Evolutionary conservation across 2,329 filamentous ascomycete species (phyloP), one percentile per base, ranked within the genome.

Genomic region (Botryotinia convoluta): DNA sequence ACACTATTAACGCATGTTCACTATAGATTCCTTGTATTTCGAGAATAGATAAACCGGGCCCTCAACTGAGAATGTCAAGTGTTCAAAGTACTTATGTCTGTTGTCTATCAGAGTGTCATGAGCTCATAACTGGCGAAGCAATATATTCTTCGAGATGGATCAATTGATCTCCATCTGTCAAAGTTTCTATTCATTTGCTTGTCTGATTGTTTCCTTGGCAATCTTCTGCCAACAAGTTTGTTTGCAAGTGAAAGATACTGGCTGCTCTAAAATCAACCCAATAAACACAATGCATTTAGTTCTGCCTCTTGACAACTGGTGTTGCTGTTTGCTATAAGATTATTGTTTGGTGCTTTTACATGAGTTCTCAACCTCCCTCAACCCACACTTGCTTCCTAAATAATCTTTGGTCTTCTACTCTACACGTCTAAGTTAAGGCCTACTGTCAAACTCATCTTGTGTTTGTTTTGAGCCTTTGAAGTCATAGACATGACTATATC

Each of bases 341-440:
- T 29, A 0, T 54, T 29, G 14, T 8, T 54, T 54, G n/a, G 29
- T 29, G n/a, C 51, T 29, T 29, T 18, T 1, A 12, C 12, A 54
- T 6, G n/a, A 29, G n/a, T 3, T 29, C n/a, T 54, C n/a, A 54
- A 18, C 51, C 51, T 54, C 29, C 29, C 14, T 54, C 14, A 7
- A 29, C 14, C n/a, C 3, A 16, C 3, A 54, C 2, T 29, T 9
- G 2, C 14, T 54, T 45, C 44, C 20, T 45, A 20, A 20, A 45
- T 22, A 45, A 45, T 20, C 18, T 8, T 22, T 22, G 8, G 44
- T 8, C 18, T 22, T 4, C 14, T 54, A 14, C 48, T 54, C 26
- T 14, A 4, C n/a, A 54, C 3, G 4, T n/a, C 48, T 51, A 5
- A 16, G n/a, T 51, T 3, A 14, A n/a, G 0, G 0, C 12, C 48